These are phyloP conservation scores for Vaccinium macrocarpon DNA, from an alignment of 148 eudicot genomes.

Conservation along the genomic window DNA sequence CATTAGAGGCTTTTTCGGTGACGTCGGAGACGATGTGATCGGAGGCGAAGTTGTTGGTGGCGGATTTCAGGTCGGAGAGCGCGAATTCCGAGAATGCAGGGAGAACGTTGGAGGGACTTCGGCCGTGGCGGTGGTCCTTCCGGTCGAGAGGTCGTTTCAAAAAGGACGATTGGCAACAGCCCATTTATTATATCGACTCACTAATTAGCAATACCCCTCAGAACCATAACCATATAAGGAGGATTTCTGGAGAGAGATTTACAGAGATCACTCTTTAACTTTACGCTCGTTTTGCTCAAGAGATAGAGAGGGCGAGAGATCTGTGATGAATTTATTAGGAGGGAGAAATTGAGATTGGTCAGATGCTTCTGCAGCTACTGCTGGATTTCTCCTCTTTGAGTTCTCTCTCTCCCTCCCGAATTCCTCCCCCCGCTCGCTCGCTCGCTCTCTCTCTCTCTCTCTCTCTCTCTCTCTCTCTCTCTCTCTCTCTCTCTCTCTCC, in stretches of 20 bases:
- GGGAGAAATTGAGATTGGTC: background rate
- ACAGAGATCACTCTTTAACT: too few species aligned
- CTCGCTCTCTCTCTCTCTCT: background rate
- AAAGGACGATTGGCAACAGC: slow-evolving; percentile 52
- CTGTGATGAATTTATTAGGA: too few species aligned
- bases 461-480: background rate
- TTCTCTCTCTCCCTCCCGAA: background rate
- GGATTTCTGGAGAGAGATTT: background rate
- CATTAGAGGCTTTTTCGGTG: slow-evolving; percentile 78
- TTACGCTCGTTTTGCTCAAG: too few species aligned
- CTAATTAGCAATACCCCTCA: background rate
- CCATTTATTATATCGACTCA: slow-evolving; percentile 33
- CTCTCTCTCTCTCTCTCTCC: background rate
- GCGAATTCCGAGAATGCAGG: slow-evolving; percentile 53
- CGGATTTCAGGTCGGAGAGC: slow-evolving; percentile 57
- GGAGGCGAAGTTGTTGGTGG: slow-evolving; percentile 69
- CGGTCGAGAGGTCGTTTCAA: background rate
- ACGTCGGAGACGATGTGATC: slow-evolving; percentile 69
- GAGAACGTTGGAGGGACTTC: slow-evolving; percentile 23
- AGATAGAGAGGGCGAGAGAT: too few species aligned
- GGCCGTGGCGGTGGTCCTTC: slow-evolving; percentile 15
- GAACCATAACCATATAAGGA: background rate
- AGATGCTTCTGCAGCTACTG: background rate
- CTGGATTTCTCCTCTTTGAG: background rate
- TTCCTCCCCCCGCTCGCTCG: background rate